Base-by-base conservation (phyloP, 306 rosid species). In the Cicer pinnatifidum region DNA sequence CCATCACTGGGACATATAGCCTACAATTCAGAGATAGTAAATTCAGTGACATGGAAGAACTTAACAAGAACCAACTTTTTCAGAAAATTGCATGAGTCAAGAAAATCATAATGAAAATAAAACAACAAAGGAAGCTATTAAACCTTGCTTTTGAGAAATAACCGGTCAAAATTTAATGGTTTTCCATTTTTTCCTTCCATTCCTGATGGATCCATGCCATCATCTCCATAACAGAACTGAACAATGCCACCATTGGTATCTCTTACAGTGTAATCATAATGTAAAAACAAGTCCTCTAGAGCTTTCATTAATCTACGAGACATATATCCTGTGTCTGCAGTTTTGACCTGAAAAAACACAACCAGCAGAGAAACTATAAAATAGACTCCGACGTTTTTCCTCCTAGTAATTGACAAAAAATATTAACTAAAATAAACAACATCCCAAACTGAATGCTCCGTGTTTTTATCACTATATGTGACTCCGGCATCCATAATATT, bases 281-380 rank as follows among this genome's bases (percentile, higher is more conserved):
- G 92, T 78, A 93, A 80, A 78, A 82, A 89, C 72, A 93, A 79
- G 63, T 93, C 98, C 80, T 93, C 98, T 41, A 93, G 67, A 66
- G 93, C 85, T 83, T 93, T 93, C 62, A 92, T 89, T 81, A 93
- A 84, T 76, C 92, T 86, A 75, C 98, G 97, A 23, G 98, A 93
- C 98, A 93, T 89, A 72, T 93, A 93, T 53, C 98, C 98, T 51
- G 97, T 91, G 58, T 93, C 98, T 65, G 98, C 98, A 73, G 98
- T 93, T 93, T 93, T 93, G 45, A 93, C 98, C 96, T 93, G 88
- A 79, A 86, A 20, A 59, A 40, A 38, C 59, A 46, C 39, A 78
- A 81, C 66, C 37, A 76, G 60, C 43, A 72, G 37, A 66, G 53
- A 69, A 6, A 68, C 77, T 63, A 16, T 73, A 37, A 56, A n/a